A percentile compares a stretch with the other conserved stretches of the same genome.
phyloP scores from a whole-genome alignment of 2,329 filamentous ascomycete genomes.

The Aureobasidium pullulans region DNA sequence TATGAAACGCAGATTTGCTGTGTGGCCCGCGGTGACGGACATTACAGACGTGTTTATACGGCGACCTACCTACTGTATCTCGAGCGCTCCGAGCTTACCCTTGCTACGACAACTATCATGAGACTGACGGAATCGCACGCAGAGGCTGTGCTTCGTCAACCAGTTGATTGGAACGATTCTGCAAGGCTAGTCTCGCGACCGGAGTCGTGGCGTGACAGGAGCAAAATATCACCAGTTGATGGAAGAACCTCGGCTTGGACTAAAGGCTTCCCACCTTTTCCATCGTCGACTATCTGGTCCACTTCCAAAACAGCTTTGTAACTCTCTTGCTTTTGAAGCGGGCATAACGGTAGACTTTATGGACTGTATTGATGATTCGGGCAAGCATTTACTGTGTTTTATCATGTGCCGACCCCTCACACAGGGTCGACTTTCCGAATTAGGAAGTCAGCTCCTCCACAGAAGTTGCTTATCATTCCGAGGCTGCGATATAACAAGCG shows the following conservation, averaged over 20 bases:
- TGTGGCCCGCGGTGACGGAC: not conserved
- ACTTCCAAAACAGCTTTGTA: not conserved
- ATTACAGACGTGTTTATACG: not conserved
- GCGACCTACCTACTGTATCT: not conserved
- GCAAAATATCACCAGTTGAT: not conserved
- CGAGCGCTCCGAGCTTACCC: not conserved
- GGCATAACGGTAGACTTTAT: not conserved
- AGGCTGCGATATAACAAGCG: conserved; percentile 2
- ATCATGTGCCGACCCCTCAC: not conserved
- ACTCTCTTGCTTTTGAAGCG: not conserved
- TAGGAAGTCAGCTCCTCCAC: not conserved
- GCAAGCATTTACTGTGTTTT: not conserved
- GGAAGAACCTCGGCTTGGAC: not conserved
- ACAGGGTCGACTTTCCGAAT: not conserved
- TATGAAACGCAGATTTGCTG: not conserved
- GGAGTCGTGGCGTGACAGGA: not conserved
- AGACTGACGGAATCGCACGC: not conserved
- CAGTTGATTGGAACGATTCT: not conserved
- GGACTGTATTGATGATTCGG: not conserved
- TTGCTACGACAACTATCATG: not conserved
- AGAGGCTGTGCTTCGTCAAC: not conserved
- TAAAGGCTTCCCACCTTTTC: not conserved
- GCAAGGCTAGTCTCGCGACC: not conserved
- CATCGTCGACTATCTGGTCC: not conserved
- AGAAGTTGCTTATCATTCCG: not conserved